These are phyloP conservation scores for Xerocomus potaroensis DNA, from an alignment of 768 basidiomycete species.

Conservation along the genomic window DNA sequence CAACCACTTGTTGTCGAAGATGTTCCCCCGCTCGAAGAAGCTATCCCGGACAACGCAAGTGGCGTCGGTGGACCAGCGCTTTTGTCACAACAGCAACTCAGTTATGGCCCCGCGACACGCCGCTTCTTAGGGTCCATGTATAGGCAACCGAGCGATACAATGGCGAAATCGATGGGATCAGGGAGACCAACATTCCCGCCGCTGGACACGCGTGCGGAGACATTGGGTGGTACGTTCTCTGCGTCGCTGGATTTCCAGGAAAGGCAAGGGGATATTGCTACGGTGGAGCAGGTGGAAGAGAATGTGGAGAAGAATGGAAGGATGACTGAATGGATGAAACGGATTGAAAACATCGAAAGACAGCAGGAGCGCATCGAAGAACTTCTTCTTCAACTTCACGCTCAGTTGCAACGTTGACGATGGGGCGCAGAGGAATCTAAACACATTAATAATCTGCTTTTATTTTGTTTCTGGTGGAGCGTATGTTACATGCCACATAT, in stretches of 20 bases:
- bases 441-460: slow-evolving; percentile 4
- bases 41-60: slow-evolving; percentile 15
- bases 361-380: slow-evolving; percentile 47
- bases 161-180: not conserved
- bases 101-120: slow-evolving; percentile 39
- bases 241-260: slow-evolving; percentile 24
- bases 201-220: slow-evolving; percentile 25
- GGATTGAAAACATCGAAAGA: slow-evolving; percentile 40
- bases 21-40: slow-evolving; percentile 32
- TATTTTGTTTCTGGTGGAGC: not conserved
- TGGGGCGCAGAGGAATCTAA: not conserved
- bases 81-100: slow-evolving; percentile 16
- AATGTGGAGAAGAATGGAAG: slow-evolving; percentile 24
- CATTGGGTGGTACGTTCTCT: slow-evolving; percentile 18
- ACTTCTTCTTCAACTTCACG: slow-evolving; percentile 35
- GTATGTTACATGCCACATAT: slow-evolving; percentile 3
- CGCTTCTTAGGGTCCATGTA: slow-evolving; percentile 30
- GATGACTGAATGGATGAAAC: slow-evolving; percentile 27
- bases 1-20: slow-evolving; percentile 62
- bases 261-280: slow-evolving; percentile 9
- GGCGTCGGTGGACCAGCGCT: slow-evolving; percentile 5
- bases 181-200: slow-evolving; percentile 13
- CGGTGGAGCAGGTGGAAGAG: slow-evolving; percentile 28
- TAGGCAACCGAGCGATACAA: slow-evolving; percentile 15
- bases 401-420: slow-evolving; percentile 8